Evolutionary conservation across 2,329 filamentous ascomycete species (phyloP).

Genomic region (Aspergillus luchuensis): DNA sequence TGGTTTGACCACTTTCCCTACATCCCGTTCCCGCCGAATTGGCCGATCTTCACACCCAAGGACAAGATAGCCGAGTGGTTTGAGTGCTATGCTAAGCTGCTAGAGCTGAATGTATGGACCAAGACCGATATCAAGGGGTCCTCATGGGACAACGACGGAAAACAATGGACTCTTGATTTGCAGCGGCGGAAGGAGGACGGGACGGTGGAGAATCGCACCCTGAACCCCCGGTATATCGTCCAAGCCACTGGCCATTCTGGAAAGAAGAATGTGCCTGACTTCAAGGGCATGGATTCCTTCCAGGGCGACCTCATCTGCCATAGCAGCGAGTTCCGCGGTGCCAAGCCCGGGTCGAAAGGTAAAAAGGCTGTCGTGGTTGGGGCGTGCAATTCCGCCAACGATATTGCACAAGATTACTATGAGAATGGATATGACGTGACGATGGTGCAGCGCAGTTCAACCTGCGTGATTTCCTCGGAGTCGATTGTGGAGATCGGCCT

Average conservation of each 20-base stretch:
- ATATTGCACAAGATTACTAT: conserved; percentile 68
- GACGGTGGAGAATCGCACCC: conserved; percentile 51
- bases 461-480: conserved; percentile 62
- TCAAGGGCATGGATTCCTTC: conserved; percentile 57
- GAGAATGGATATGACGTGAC: conserved; percentile 69
- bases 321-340: conserved; percentile 62
- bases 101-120: conserved; percentile 72
- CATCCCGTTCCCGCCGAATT: conserved; percentile 63
- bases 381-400: conserved; percentile 68
- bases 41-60: conserved; percentile 72
- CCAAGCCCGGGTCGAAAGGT: conserved; percentile 48
- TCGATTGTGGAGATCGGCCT: conserved; percentile 57
- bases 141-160: conserved; percentile 53
- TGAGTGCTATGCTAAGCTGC: conserved; percentile 62
- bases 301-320: conserved; percentile 62
- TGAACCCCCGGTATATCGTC: conserved; percentile 65
- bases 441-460: conserved; percentile 68
- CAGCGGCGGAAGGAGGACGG: conserved; percentile 45
- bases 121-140: conserved; percentile 52
- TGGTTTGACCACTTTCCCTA: conserved; percentile 62
- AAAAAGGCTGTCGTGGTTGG: conserved; percentile 68
- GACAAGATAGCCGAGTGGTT: conserved; percentile 72
- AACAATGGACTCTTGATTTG: conserved; percentile 59
- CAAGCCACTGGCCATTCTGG: conserved; percentile 70
- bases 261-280: conserved; percentile 58